phyloP scores from a whole-genome alignment of 345 rosid species.

The Syzygium jambos region DNA sequence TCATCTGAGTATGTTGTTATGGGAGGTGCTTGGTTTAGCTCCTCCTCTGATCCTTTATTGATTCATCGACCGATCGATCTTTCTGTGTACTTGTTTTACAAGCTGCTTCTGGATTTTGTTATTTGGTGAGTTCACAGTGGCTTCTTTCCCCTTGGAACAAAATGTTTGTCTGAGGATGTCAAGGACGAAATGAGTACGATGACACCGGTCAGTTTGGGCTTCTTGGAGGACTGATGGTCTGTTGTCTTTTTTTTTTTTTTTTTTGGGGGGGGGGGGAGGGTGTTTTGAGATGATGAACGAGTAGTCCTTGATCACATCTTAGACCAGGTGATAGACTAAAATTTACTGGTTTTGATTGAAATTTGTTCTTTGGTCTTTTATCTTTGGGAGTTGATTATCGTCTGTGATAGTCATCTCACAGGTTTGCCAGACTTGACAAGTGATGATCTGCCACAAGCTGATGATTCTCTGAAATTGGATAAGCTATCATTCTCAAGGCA shows the following conservation, averaged over 20 bases:
- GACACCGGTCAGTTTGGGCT: background rate
- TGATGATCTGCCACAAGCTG: background rate
- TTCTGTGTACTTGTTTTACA: no score
- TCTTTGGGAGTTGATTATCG: background rate
- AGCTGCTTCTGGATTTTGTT: background rate
- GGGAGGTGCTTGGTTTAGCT: no score
- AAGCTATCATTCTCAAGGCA: background rate
- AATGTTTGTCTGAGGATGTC: background rate
- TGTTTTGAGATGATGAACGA: background rate
- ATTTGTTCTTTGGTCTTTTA: background rate
- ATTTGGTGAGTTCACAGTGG: background rate
- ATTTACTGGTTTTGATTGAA: background rate
- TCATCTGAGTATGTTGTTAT: no score
- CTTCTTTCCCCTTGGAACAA: background rate
- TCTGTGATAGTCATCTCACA: background rate
- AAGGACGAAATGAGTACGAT: background rate
- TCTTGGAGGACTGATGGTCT: background rate
- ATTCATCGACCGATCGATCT: no score
- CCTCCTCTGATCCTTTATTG: no score
- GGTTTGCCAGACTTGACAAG: background rate
- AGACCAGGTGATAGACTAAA: background rate
- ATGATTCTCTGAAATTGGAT: background rate
- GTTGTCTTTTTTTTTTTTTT: background rate
- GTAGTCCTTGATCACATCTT: no score
- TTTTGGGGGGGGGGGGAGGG: no score